Evolutionary conservation across 2,329 filamentous ascomycete genomes (phyloP).

Genomic region (Fusarium irregulare): DNA sequence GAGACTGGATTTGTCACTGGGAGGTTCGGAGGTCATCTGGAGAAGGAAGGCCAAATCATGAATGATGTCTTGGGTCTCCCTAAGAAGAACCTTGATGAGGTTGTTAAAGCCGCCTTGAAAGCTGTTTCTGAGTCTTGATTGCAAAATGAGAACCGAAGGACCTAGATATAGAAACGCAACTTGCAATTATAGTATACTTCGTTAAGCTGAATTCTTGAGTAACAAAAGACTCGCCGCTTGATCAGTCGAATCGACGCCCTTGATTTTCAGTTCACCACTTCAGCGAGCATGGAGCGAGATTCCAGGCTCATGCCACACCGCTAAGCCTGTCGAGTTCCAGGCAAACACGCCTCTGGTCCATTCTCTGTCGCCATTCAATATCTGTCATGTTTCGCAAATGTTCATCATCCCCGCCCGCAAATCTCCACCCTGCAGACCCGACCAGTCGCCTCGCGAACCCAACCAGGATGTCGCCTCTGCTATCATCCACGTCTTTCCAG

Average conservation of each 20-base stretch:
- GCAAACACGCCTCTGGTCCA: too few species aligned
- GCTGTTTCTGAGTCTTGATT: not conserved
- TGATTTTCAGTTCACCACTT: not conserved
- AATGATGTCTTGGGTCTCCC: not conserved
- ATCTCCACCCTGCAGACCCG: too few species aligned
- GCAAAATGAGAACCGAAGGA: fast-evolving
- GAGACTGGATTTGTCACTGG: conserved; percentile 15
- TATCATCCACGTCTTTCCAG: too few species aligned
- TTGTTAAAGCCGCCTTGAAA: not conserved
- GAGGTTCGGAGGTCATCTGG: not conserved
- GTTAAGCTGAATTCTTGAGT: not conserved
- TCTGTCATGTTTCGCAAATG: too few species aligned
- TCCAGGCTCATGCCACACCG: not conserved
- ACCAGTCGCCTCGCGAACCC: too few species aligned
- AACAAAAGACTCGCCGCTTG: not conserved
- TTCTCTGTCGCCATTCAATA: too few species aligned
- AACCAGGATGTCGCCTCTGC: too few species aligned
- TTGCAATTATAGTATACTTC: not conserved
- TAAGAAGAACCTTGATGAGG: not conserved
- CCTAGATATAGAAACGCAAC: not conserved
- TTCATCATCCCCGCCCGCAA: too few species aligned
- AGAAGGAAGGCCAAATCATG: conserved; percentile 10
- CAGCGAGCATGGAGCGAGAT: not conserved
- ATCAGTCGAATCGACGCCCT: not conserved
- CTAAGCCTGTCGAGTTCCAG: not conserved